Base-by-base conservation (phyloP, 1,284 basidiomycete genomes). In the Trichosporon ovoides region DNA sequence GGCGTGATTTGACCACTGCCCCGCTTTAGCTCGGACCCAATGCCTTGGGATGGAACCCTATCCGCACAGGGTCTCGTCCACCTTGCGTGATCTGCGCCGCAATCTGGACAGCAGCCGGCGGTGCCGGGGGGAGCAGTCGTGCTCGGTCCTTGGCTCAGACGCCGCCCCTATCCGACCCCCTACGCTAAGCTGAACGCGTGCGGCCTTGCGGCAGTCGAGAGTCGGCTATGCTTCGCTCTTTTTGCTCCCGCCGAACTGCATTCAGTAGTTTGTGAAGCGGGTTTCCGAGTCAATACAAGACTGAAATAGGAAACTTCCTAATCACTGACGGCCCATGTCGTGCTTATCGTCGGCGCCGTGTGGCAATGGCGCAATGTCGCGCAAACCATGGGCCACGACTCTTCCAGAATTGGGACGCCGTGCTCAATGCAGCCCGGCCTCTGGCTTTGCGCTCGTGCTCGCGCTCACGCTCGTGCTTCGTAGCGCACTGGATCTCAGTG, bases 281-380 rank as follows among this genome's bases (percentile, higher is more conserved):
- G 22, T 14, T 22, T 28, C 28, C 28, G 22, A 48, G 16, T 20
- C 24, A 31, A 31, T 31, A 31, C 28, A 31, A 31, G 43, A 3
- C 43, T 19, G 22, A 7, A 31, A 28, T 48, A 48, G 43, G 43
- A 28, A 48, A 31, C n/a, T 48, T 48, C 43, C 43, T 48, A 48
- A 48, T 48, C 43, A 18, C 43, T 24, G 4, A 13, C 13, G 3
- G 10, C 24, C 22, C 11, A 48, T 48, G 43, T 48, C 43, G 43
- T 48, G 43, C 43, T 48, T 48, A 48, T 48, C 43, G 22, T 22
- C n/a, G 14, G 14, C 7, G 22, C 43, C 18, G 16, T 31, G 24
- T 48, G 43, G 43, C 43, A 16, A 48, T 48, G 43, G 43, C 43
- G 43, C 43, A 48, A 48, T 48, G 43, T 48, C 43, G 43, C 43